Base-by-base conservation (phyloP, 352 stramenopile species). In the Phytophthora colocasiae region DNA sequence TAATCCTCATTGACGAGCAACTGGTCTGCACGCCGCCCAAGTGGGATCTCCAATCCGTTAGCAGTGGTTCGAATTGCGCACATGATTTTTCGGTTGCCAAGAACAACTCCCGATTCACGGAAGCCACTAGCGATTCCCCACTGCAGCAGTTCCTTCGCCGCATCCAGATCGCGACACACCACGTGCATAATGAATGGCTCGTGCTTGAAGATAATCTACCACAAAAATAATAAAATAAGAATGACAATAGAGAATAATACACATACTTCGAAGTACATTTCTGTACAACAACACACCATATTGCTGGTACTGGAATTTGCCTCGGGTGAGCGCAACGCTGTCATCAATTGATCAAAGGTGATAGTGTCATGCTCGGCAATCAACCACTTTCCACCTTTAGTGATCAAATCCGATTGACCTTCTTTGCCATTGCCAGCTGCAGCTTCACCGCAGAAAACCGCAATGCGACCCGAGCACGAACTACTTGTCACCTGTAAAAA, bases 171-270 rank as follows among this genome's bases (percentile, higher is more conserved):
- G 26, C 87, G 77, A 61, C 91, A 97, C 32, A 93, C 77, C 4
- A 97, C 87, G 76, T 98, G 92, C 83, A 98, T 92, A 56, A 97
- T 96, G 63, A 98, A 96, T 52, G 91, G 91, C 46, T 98, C 92
- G 59, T 95, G 81, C 69, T 97, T 97, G 69, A 97, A 91, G 39
- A 96, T 82, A 63, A 95, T 71, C 73, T 90, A 52, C 15, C 26
- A 50, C 9, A 57, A 26, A 47, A 8, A 54, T 7, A 39, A n/a
- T 49, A 27, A 32, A 36, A 38, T 24, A 69, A 34, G 31, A 7
- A 34, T 12, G 31, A 24, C n/a, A 4, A 43, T 15, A 47, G 2
- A 24, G 31, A 12, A 60, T 10, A 44, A 48, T 40, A 57, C 0
- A 27, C 2, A 14, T 1, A 19, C 19, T 19, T 19, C 19, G 19